Conservation (phyloP, 2,329 filamentous ascomycete genomes). For the Botrytis byssoidea region DNA sequence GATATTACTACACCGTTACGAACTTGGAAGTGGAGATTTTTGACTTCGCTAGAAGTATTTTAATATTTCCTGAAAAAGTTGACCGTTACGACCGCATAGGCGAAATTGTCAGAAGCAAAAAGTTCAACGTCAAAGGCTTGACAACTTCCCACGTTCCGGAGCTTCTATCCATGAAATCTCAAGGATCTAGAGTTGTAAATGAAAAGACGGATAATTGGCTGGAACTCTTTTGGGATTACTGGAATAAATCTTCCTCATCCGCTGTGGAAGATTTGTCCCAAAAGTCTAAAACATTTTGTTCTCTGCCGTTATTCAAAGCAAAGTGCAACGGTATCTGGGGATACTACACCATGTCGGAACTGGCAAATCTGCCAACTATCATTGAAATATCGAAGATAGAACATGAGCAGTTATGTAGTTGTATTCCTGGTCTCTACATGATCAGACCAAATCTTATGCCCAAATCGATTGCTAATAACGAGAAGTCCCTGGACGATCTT, state of each 20-base stretch:
- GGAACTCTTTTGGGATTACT: constrained; percentile 30
- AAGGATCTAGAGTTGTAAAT: neutral
- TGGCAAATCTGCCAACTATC: constrained; percentile 26
- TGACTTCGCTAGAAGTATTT: constrained; percentile 28
- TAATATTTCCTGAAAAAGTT: constrained; percentile 20
- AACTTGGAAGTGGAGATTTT: constrained; percentile 30
- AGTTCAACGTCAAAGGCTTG: constrained; percentile 32
- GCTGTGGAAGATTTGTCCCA: neutral
- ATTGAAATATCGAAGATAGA: constrained; percentile 18
- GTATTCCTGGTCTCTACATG: constrained; percentile 26
- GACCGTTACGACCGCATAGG: neutral
- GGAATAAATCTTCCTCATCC: constrained; percentile 22
- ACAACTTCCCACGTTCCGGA: constrained; percentile 25
- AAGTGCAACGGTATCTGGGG: constrained; percentile 6
- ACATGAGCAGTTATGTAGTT: constrained; percentile 24
- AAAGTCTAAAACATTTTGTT: neutral
- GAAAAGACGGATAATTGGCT: constrained; percentile 28
- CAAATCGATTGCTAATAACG: constrained; percentile 7
- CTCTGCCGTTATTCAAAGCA: constrained; percentile 19
- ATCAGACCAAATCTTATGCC: constrained; percentile 27
- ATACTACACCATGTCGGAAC: constrained; percentile 21
- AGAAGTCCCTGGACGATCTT: constrained; percentile 12
- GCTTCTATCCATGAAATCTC: constrained; percentile 23
- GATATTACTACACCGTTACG: constrained; percentile 25
- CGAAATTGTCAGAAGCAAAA: constrained; percentile 11